Base-by-base conservation (phyloP, 805 yeast genomes). In the Candida koratica region DNA sequence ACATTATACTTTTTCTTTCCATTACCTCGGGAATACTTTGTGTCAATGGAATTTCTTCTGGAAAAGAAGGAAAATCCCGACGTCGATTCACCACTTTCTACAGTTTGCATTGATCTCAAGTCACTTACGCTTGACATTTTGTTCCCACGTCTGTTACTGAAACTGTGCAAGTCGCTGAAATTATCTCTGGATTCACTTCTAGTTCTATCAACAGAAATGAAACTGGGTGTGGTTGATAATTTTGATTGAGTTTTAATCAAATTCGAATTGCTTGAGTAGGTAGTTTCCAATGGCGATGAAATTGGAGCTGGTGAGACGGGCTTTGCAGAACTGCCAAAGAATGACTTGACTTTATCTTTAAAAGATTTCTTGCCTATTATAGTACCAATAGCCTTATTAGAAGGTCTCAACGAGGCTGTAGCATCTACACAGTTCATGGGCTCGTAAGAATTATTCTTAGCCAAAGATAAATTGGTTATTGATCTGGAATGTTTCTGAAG, bases 61-160 rank as follows among this genome's bases (percentile, higher is more conserved):
- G 42, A 38, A 22, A 44, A 39, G 41, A 44, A 44, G 9, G 48
- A 44, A 28, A 44, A 44, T 11, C 48, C 48, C n/a, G 48, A 44
- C 17, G 48, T 44, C n/a, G 48, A 44, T 11, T 44, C 48, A 29
- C 25, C 33, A 16, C 38, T 25, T 20, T 39, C 43, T 9, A 37
- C 32, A n/a, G 43, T 40, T 13, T 34, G 38, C 7, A 44, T 29
- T n/a, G 48, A 44, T 17, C 38, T 36, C 19, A 37, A 32, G 26
- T 44, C 48, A 24, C 41, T 30, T 6, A 39, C 41, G 37, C 43
- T 42, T 11, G 42, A 32, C 33, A 30, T 38, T 28, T 29, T 41
- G 13, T 20, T 28, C n/a, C n/a, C n/a, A n/a, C 23, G 34, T 26
- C 25, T 30, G 9, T 32, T 33, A 10, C 16, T 22, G 27, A 29